Base-by-base conservation (phyloP, 352 stramenopile genomes). In the Achlya hypogyna region DNA sequence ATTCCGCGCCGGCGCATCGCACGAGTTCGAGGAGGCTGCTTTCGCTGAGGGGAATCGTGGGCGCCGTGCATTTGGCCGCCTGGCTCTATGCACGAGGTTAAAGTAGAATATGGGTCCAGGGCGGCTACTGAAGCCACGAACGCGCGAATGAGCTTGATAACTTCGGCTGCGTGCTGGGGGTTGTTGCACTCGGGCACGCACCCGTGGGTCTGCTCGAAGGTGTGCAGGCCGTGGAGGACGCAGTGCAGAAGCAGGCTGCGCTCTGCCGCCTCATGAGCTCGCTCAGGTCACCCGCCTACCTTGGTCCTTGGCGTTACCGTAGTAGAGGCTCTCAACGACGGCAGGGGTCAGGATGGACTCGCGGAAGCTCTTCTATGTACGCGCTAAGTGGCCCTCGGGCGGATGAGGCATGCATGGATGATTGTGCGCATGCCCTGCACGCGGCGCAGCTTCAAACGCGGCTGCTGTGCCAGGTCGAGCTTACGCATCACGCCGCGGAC, bases 141-240 rank as follows among this genome's bases (percentile, higher is more conserved):
- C 10, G 45, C 51, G 16, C 27, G 45, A 0, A 49, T 49, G 31
- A 69, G 43, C 9, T 28, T 43, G 23, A 75, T n/a, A 31, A 69
- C 62, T 63, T 75, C 51, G 4, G 53, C 16, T 3, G 69, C 14
- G 47, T 77, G 69, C 25, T 71, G 59, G 0, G 8, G 18, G 65
- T 73, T 74, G 62, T 75, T 73, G 53, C 29, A 59, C 45, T 77
- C 65, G 9, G 72, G 72, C 18, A 65, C 71, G 23, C 40, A 62
- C 0, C 72, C 69, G 18, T 72, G 72, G 16, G 59, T 40, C 27
- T 77, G 72, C 0, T 65, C 63, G 45, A 69, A 77, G 10, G 32
- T 20, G 43, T 77, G 75, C 12, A 77, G 38, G 2, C 60, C 70
- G 31, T 77, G 72, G 51, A 77, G 65, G 10, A 71, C 67, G n/a